Conservation (phyloP, 1,284 basidiomycete species). For the Ganoderma leucocontextum region DNA sequence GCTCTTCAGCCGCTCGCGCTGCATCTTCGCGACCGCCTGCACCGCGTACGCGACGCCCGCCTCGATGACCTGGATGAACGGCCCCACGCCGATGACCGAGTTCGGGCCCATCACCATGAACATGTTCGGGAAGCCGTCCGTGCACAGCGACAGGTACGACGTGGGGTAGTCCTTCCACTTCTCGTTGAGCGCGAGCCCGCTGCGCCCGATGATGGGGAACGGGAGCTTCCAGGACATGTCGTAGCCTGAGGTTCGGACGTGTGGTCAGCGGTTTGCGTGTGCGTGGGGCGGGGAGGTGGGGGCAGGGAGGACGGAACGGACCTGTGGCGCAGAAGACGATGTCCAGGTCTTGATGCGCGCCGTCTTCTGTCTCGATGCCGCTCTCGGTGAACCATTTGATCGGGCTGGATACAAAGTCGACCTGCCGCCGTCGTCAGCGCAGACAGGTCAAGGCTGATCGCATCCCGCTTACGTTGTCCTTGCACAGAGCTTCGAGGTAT, state of each 20-base stretch:
- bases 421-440: conserved; percentile 42
- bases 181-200: conserved; percentile 55
- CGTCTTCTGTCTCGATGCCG: conserved; percentile 65
- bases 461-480: conserved; percentile 61
- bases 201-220: conserved; percentile 61
- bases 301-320: conserved; percentile 12
- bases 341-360: conserved; percentile 60
- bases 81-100: conserved; percentile 58
- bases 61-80: conserved; percentile 61
- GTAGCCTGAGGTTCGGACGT: conserved; percentile 47
- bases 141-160: conserved; percentile 62
- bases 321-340: conserved; percentile 51
- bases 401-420: conserved; percentile 58
- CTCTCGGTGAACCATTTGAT: conserved; percentile 60
- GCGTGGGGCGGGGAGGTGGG: too few relatives aligned
- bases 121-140: conserved; percentile 70
- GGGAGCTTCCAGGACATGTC: conserved; percentile 60
- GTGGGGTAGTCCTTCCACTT: conserved; percentile 60
- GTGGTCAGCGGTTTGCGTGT: too few relatives aligned
- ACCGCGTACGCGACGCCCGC: conserved; percentile 63
- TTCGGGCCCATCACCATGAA: conserved; percentile 67
- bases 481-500: conserved; percentile 67
- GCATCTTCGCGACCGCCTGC: conserved; percentile 61
- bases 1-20: conserved; percentile 65
- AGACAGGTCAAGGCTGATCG: neutral